Evolutionary conservation across 768 basidiomycete genomes (phyloP).

Genomic region (Peribolospora baueri): DNA sequence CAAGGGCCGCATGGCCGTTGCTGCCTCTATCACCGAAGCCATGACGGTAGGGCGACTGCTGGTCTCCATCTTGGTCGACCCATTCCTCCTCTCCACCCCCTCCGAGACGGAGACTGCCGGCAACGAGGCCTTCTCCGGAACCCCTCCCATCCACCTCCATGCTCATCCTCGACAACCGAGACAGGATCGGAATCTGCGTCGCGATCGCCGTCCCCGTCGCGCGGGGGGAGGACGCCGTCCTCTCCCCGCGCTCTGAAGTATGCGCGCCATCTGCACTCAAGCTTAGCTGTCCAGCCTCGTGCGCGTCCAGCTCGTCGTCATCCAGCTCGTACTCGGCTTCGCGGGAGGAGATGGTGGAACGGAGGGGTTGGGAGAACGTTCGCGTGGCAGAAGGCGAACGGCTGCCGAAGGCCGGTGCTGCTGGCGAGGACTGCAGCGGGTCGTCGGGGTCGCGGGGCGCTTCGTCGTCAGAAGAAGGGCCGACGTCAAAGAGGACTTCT

Average conservation of each 20-base stretch:
- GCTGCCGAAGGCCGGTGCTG: too few relatives aligned
- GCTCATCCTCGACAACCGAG: slow-evolving; percentile 7
- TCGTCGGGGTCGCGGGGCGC: too few relatives aligned
- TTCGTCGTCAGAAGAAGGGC: too few relatives aligned
- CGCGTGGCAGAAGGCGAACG: too few relatives aligned
- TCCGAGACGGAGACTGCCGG: slow-evolving; percentile 13
- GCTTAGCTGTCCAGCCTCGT: slow-evolving; percentile 14
- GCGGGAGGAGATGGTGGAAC: slow-evolving; percentile 3
- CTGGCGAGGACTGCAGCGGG: too few relatives aligned
- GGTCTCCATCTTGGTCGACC: too few relatives aligned
- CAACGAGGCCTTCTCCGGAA: too few relatives aligned
- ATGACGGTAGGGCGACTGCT: too few relatives aligned
- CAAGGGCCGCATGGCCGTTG: neutral
- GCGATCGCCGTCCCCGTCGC: too few relatives aligned
- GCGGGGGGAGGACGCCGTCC: neutral
- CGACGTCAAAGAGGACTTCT: too few relatives aligned
- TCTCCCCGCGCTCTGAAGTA: slow-evolving; percentile 4
- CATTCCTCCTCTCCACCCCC: slow-evolving; percentile 15
- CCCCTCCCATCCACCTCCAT: too few relatives aligned
- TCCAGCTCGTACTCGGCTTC: slow-evolving; percentile 41
- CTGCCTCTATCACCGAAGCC: too few relatives aligned
- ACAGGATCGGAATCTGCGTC: slow-evolving; percentile 12
- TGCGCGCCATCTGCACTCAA: slow-evolving; percentile 8
- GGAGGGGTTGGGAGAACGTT: neutral
- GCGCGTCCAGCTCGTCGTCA: slow-evolving; percentile 50